Conservation (phyloP, 768 basidiomycete genomes). For the Myochromella boudieri region DNA sequence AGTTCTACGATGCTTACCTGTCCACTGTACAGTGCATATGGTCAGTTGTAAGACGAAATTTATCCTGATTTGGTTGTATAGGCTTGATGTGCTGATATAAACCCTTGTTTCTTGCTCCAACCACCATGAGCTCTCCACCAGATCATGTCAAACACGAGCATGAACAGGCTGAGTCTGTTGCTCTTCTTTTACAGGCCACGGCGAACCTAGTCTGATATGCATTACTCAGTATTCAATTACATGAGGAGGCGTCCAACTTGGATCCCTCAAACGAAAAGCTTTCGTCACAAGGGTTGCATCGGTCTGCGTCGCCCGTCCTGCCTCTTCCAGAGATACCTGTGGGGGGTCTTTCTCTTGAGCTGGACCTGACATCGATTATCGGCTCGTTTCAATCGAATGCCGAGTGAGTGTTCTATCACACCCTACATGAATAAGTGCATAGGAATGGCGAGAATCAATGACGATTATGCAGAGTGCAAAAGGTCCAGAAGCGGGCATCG, state of each 20-base stretch:
- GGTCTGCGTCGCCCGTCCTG: conserved; percentile 11
- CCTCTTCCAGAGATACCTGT: conserved; percentile 51
- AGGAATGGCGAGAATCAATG: conserved; percentile 18
- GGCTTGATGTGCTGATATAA: conserved; percentile 46
- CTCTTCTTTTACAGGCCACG: conserved; percentile 15
- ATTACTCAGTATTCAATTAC: conserved; percentile 22
- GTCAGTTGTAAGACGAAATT: too few species aligned
- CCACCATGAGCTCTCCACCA: conserved; percentile 27
- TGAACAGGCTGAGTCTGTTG: conserved; percentile 35
- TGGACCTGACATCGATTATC: conserved; percentile 46
- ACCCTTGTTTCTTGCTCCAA: too few species aligned
- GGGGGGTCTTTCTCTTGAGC: conserved; percentile 41
- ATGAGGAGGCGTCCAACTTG: background rate
- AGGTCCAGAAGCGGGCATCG: conserved; percentile 69
- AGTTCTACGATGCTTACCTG: too few species aligned
- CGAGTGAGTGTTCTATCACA: conserved; percentile 45
- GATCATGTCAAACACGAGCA: conserved; percentile 12
- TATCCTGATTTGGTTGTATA: conserved; percentile 23
- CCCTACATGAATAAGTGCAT: conserved; percentile 6
- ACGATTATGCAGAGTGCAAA: conserved; percentile 37
- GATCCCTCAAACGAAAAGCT: conserved; percentile 1
- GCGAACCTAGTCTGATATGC: conserved; percentile 30
- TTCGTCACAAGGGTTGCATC: conserved; percentile 2
- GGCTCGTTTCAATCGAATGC: conserved; percentile 27
- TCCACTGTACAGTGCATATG: too few species aligned